These are phyloP conservation scores for Aspergillus aculeatus DNA, from an alignment of 2,329 filamentous ascomycete genomes.

Conservation along the genomic window DNA sequence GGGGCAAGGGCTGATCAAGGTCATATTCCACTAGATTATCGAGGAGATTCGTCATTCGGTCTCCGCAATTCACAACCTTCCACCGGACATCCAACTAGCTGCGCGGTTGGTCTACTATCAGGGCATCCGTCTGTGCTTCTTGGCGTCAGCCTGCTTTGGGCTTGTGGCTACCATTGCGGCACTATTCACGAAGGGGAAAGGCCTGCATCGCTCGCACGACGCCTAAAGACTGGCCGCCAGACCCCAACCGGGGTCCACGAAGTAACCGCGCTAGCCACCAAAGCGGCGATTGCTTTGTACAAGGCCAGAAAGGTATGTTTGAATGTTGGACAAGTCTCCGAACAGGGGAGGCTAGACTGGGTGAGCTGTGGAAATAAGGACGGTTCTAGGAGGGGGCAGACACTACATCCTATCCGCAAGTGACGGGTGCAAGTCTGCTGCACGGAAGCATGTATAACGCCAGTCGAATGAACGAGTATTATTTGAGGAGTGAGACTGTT, in stretches of 20 bases:
- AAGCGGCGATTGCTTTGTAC: not conserved
- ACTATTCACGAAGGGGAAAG: slow-evolving; percentile 46
- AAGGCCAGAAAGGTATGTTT: not conserved
- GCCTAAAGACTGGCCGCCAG: not conserved
- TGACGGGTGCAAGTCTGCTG: not conserved
- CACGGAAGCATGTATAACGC: not conserved
- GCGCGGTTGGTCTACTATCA: slow-evolving; percentile 61
- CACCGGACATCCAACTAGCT: slow-evolving; percentile 56
- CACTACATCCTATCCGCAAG: not conserved
- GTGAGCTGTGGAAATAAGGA: not conserved
- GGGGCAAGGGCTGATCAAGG: slow-evolving; percentile 27
- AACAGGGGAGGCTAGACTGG: not conserved
- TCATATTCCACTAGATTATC: slow-evolving; percentile 50
- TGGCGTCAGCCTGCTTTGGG: slow-evolving; percentile 54
- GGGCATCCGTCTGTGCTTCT: slow-evolving; percentile 57
- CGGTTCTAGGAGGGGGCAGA: not conserved
- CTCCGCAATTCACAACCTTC: slow-evolving; percentile 54
- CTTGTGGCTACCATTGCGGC: slow-evolving; percentile 50
- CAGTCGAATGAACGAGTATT: not conserved
- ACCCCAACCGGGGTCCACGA: not conserved
- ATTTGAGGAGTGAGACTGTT: not conserved
- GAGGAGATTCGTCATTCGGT: slow-evolving; percentile 63
- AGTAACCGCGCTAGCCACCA: not conserved
- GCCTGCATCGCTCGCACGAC: slow-evolving; percentile 17
- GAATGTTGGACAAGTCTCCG: not conserved